These are phyloP conservation scores for Carpinus fangiana DNA, from an alignment of 306 rosid species.

Conservation along the genomic window DNA sequence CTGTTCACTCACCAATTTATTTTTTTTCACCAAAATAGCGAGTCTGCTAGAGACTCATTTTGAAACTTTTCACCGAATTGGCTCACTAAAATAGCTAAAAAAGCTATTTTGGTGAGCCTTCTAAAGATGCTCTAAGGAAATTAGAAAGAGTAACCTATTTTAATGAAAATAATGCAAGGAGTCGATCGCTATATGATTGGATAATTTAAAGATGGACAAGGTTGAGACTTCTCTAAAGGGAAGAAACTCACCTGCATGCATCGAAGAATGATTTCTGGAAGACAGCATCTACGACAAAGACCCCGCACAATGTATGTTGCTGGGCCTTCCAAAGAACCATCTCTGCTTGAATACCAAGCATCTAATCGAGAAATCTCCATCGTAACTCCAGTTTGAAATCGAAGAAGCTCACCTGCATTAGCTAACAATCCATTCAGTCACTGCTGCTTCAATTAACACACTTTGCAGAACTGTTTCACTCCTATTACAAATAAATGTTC, in stretches of 20 bases:
- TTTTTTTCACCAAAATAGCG: too few relatives aligned
- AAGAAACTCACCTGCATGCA: conserved; percentile 78
- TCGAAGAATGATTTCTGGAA: conserved; percentile 91
- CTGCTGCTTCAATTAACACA: conserved; percentile 9
- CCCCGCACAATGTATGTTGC: conserved; percentile 83
- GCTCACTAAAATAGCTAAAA: too few relatives aligned
- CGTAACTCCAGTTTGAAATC: conserved; percentile 90
- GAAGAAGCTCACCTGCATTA: conserved; percentile 86
- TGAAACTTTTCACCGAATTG: too few relatives aligned
- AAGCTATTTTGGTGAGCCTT: too few relatives aligned
- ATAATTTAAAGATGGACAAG: neutral
- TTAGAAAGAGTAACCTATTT: neutral
- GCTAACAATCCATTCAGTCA: conserved; percentile 27
- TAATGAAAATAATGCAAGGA: neutral
- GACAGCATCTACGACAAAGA: conserved; percentile 90
- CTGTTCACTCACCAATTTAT: too few relatives aligned
- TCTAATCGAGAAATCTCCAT: conserved; percentile 90
- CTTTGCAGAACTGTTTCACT: neutral
- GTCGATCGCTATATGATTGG: neutral
- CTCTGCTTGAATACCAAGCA: conserved; percentile 79
- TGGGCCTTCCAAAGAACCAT: conserved; percentile 61
- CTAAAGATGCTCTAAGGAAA: neutral
- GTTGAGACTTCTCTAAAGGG: neutral
- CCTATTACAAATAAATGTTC: neutral
- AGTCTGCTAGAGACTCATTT: too few relatives aligned